These are phyloP conservation scores for Sanghuangporus baumii DNA, from an alignment of 1,284 basidiomycete species.

Conservation along the genomic window DNA sequence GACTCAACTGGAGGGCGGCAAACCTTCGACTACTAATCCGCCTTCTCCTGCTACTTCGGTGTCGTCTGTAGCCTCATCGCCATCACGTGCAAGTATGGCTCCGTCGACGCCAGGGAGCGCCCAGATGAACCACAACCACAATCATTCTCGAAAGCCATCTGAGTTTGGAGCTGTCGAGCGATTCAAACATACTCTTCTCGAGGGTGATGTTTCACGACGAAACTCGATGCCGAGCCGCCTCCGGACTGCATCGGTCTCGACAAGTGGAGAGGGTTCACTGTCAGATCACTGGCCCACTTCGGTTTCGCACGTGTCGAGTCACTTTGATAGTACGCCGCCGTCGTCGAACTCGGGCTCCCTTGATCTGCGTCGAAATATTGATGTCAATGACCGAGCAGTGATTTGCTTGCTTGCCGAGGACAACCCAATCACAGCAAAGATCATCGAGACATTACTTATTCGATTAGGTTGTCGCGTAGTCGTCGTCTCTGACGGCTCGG, in stretches of 20 bases:
- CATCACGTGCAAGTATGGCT: constrained; percentile 68
- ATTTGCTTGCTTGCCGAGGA: constrained; percentile 95
- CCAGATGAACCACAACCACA: constrained; percentile 34
- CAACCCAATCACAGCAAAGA: constrained; percentile 95
- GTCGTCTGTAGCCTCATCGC: constrained; percentile 89
- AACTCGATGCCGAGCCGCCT: constrained; percentile 87
- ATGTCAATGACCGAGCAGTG: constrained; percentile 72
- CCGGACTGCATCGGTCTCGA: constrained; percentile 81
- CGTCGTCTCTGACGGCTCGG: constrained; percentile 92
- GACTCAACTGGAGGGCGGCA: constrained; percentile 54
- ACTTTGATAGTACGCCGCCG: constrained; percentile 53
- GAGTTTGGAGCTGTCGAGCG: constrained; percentile 82
- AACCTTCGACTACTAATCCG: constrained; percentile 56
- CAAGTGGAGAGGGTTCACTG: constrained; percentile 68
- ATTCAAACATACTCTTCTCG: constrained; percentile 76
- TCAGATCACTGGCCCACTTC: constrained; percentile 71
- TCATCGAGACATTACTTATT: constrained; percentile 88
- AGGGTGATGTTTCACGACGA: constrained; percentile 61
- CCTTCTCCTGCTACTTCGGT: constrained; percentile 91
- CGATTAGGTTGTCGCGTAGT: constrained; percentile 92
- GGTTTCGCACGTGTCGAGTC: constrained; percentile 43
- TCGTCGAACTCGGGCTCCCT: constrained; percentile 76
- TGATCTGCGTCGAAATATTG: constrained; percentile 64
- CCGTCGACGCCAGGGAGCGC: constrained; percentile 63
- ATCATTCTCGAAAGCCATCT: constrained; percentile 78